phyloP scores from a whole-genome alignment of 2,329 filamentous ascomycete genomes.

The Elsinoe necatrix region DNA sequence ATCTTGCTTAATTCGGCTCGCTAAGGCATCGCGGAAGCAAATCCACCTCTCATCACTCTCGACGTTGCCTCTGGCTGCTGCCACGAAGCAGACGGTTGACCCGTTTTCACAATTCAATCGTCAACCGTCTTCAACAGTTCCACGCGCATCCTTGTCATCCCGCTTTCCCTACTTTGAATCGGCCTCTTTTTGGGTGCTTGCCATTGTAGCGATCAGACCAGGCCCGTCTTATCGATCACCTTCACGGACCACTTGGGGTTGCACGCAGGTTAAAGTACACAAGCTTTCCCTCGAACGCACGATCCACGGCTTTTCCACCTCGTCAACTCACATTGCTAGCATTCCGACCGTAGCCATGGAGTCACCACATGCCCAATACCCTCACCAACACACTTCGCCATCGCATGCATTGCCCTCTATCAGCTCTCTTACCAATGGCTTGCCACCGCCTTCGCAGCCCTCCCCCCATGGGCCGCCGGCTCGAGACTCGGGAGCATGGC shows the following conservation, averaged over 20 bases:
- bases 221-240: not conserved
- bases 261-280: constrained; percentile 3
- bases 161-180: not conserved
- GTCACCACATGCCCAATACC: constrained; percentile 12
- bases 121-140: constrained; percentile 12
- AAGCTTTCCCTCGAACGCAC: constrained; percentile 7
- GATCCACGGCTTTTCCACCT: not conserved
- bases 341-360: constrained; percentile 13
- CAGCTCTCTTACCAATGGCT: constrained; percentile 30
- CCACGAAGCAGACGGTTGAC: constrained; percentile 9
- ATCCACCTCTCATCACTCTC: not conserved
- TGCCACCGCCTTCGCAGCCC: constrained; percentile 24
- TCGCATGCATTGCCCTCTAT: constrained; percentile 28
- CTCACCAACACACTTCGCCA: constrained; percentile 18
- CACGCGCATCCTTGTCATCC: constrained; percentile 12
- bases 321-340: not conserved
- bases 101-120: constrained; percentile 11
- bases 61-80: not conserved
- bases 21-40: not conserved
- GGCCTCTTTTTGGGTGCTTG: not conserved
- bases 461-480: constrained; percentile 29
- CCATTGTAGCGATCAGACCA: not conserved
- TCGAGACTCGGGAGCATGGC: constrained; percentile 32
- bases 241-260: constrained; percentile 3
- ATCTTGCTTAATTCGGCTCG: constrained; percentile 6